Percentiles rank a stretch among this genome's conserved stretches.
Conservation (phyloP, 371 early-diverging fungal genomes). For the Rhizopus delemar region DNA sequence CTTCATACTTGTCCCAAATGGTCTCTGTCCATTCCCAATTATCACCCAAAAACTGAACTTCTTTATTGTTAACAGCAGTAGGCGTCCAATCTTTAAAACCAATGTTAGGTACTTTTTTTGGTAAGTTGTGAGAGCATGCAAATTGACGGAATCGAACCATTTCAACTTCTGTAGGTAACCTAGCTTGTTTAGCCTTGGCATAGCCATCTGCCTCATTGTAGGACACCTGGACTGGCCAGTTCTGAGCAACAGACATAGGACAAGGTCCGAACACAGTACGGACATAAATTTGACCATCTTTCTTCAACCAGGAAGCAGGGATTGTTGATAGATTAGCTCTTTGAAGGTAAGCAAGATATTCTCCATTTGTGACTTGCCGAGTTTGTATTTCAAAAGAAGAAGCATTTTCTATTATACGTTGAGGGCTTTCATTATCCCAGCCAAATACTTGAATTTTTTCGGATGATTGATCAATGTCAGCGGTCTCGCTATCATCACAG, state of each 20-base stretch:
- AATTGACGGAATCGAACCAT: constrained; percentile 36
- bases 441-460: constrained; percentile 54
- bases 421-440: constrained; percentile 90
- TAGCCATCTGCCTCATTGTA: constrained; percentile 71
- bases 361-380: constrained; percentile 80
- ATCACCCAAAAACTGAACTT: constrained; percentile 58
- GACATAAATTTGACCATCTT: constrained; percentile 42
- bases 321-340: constrained; percentile 17
- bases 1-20: constrained; percentile 54
- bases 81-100: constrained; percentile 70
- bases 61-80: constrained; percentile 34
- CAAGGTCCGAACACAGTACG: constrained; percentile 71
- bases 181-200: constrained; percentile 53
- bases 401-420: constrained; percentile 25
- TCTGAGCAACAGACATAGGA: constrained; percentile 45
- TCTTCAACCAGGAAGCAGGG: constrained; percentile 58
- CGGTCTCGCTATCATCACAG: constrained; percentile 58
- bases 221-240: constrained; percentile 82
- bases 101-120: constrained; percentile 49
- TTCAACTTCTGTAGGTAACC: constrained; percentile 74
- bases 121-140: background rate
- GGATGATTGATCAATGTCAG: constrained; percentile 23
- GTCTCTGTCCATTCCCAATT: constrained; percentile 90
- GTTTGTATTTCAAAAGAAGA: constrained; percentile 65
- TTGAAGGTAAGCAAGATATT: constrained; percentile 66